Evolutionary conservation across 2,329 filamentous ascomycete species (phyloP).

Genomic region (Fusarium sublunatum): DNA sequence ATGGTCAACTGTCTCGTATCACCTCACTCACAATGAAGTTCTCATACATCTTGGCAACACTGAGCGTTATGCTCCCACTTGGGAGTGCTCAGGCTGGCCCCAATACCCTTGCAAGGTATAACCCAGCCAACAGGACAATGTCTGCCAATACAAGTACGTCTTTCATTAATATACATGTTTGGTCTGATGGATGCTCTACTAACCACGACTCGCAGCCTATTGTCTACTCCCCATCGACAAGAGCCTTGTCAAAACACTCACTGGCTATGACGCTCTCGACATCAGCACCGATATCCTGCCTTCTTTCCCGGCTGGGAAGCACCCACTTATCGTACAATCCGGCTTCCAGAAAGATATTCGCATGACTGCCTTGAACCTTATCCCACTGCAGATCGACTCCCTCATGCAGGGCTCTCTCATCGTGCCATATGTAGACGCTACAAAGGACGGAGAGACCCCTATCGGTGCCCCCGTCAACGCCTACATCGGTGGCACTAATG

Average conservation of each 20-base stretch:
- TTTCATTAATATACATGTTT: fast-evolving
- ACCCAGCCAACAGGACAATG: conserved; percentile 25
- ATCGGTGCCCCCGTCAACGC: conserved; percentile 7
- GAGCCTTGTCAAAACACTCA: conserved; percentile 8
- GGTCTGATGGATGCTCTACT: fast-evolving
- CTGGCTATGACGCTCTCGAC: conserved; percentile 6
- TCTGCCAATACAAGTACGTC: conserved; percentile 22
- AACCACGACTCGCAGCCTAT: neutral
- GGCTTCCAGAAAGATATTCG: conserved; percentile 18
- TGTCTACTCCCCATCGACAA: conserved; percentile 20
- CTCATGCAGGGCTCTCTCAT: conserved; percentile 20
- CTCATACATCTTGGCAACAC: neutral
- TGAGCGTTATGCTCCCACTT: neutral
- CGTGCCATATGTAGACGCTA: conserved; percentile 16
- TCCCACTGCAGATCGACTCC: conserved; percentile 6
- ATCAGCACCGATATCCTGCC: conserved; percentile 5
- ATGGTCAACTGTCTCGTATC: neutral
- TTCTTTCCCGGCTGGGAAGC: conserved; percentile 16
- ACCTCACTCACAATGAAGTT: neutral
- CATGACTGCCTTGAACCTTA: conserved; percentile 18
- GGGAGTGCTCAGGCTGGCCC: conserved; percentile 12
- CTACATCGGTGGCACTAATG: conserved; percentile 20
- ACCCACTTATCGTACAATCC: conserved; percentile 14
- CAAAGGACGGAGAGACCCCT: conserved; percentile 5
- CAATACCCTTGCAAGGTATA: conserved; percentile 20